Conservation (phyloP, 2,329 filamentous ascomycete genomes). For the Emmonsiellopsis sp. region DNA sequence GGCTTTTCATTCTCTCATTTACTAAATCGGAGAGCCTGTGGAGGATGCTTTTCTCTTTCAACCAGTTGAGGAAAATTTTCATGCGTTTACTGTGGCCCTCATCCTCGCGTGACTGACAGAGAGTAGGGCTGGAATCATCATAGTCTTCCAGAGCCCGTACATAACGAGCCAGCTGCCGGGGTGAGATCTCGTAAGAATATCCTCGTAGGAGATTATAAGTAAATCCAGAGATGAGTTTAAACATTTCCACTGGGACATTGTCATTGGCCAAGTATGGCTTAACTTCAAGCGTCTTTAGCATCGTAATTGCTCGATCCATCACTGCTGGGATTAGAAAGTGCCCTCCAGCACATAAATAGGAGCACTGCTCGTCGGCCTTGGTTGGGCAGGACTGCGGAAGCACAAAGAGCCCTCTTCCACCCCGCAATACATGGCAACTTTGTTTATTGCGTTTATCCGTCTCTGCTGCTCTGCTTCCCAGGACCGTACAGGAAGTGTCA, state of each 20-base stretch:
- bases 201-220: no score
- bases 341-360: no score
- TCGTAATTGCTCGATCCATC: no score
- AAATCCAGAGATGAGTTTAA: no score
- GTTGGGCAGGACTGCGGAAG: no score
- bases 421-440: not conserved
- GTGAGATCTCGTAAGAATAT: no score
- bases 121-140: not conserved
- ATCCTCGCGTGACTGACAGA: not conserved
- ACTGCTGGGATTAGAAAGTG: no score
- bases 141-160: not conserved
- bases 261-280: no score
- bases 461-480: not conserved
- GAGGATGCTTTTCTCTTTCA: not conserved
- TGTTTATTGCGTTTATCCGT: slow-evolving; percentile 5
- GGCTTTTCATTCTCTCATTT: not conserved
- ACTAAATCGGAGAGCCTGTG: not conserved
- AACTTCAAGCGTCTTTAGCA: no score
- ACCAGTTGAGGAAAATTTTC: not conserved
- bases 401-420: slow-evolving; percentile 3
- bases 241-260: no score
- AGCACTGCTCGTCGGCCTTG: no score
- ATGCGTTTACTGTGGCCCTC: not conserved
- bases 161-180: not conserved
- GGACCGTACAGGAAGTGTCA: not conserved